Evolutionary conservation across 2,329 filamentous ascomycete species (phyloP).

Genomic region (Moelleriella libera): DNA sequence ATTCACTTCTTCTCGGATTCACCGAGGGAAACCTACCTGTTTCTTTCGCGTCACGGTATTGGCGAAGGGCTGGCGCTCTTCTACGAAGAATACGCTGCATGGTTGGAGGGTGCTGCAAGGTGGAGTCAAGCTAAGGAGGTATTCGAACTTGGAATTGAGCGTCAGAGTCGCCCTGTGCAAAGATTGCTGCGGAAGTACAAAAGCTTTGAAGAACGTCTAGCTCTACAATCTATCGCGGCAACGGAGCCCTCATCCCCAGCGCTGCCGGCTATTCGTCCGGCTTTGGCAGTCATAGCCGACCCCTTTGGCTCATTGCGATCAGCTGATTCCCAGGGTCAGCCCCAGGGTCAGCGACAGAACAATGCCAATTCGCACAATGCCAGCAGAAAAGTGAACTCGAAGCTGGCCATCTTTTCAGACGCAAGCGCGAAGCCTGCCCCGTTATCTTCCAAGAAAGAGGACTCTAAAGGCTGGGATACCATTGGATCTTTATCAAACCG

Average conservation of each 20-base stretch:
- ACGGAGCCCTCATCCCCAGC: constrained; percentile 73
- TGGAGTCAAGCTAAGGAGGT: constrained; percentile 92
- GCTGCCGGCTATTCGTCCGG: constrained; percentile 68
- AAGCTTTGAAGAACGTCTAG: constrained; percentile 72
- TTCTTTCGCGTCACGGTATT: constrained; percentile 75
- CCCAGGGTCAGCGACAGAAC: constrained; percentile 47
- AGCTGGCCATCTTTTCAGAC: constrained; percentile 87
- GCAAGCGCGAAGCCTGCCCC: constrained; percentile 45
- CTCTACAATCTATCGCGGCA: constrained; percentile 47
- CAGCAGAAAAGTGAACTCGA: constrained; percentile 57
- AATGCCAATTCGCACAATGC: constrained; percentile 31
- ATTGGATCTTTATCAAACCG: constrained; percentile 78
- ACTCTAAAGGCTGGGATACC: constrained; percentile 72
- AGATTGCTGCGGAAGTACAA: constrained; percentile 77
- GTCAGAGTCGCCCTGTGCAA: constrained; percentile 69
- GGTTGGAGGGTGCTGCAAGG: constrained; percentile 71
- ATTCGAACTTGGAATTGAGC: constrained; percentile 78
- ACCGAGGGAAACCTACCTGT: constrained; percentile 87
- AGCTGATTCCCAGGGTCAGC: constrained; percentile 53
- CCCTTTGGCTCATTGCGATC: constrained; percentile 53
- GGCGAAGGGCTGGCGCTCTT: constrained; percentile 80
- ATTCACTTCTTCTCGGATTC: constrained; percentile 85
- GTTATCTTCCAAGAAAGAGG: constrained; percentile 34
- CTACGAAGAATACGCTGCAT: constrained; percentile 93
- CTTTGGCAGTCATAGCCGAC: constrained; percentile 72